Evolutionary conservation across 108 stramenopile species (phyloP), one percentile per base, ranked within the genome.

Genomic region (Mayamaea pseudoterrestris): DNA sequence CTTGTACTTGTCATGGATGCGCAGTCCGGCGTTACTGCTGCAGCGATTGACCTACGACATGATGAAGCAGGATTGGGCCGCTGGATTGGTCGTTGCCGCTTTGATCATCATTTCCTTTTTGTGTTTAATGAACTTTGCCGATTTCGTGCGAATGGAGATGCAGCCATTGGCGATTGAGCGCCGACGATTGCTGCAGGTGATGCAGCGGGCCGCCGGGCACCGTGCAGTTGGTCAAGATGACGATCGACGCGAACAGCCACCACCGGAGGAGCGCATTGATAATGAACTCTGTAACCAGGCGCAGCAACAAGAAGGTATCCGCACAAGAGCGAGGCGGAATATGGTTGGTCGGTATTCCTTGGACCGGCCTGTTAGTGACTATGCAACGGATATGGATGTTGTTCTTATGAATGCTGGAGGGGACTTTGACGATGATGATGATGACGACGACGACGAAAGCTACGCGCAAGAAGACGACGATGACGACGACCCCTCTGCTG

Each of bases 61-160:
- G 41, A 47, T 71, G 16, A 61, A 50, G 44, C 60, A 52, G 16
- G 90, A 86, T 55, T 64, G 58, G 31, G 83, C 85, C 14, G 78
- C 80, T 28, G 80, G 91, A 12, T 83, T 71, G 0, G 76, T 94
- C 18, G 74, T 89, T 45, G 79, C 73, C 0, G 71, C 76, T 30
- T 57, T 76, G 23, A 72, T 94, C 44, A 76, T 93, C 3, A 68
- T 94, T 23, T 80, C 74, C 52, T 94, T 96, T 46, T 66, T 96
- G 22, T 69, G 68, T 30, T 57, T 96, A 7, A 93, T 96, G 93
- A 86, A 84, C 55, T 93, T 96, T 61, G 85, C 85, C 3, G 95
- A 96, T 60, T 96, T 94, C 65, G 60, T 96, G 41, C 57, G 93
- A 45, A 73, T 88, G 40, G 69, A 85, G 13, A 80, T 73, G 74